Conservation (phyloP, 2,329 filamentous ascomycete genomes). For the Ambrosiella beaveri region DNA sequence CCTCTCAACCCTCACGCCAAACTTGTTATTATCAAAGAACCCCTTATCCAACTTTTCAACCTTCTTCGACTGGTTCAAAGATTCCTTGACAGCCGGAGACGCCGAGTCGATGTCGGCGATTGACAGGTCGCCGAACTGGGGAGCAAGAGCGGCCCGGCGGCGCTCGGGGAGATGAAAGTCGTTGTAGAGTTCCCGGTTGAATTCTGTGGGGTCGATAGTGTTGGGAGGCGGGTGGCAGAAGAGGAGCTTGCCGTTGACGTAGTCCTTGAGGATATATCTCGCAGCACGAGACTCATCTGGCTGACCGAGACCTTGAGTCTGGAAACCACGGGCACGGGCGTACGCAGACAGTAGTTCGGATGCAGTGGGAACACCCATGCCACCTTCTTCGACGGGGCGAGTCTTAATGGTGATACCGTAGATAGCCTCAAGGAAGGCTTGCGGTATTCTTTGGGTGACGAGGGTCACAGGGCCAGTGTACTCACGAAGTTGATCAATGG, state of each 20-base stretch:
- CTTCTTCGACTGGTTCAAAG: slow-evolving; percentile 48
- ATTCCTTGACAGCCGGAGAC: slow-evolving; percentile 14
- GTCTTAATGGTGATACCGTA: slow-evolving; percentile 84
- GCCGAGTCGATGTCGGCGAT: slow-evolving; percentile 21
- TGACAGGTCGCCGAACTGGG: slow-evolving; percentile 30
- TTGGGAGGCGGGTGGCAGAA: slow-evolving; percentile 76
- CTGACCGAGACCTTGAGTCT: slow-evolving; percentile 73
- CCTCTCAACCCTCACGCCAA: slow-evolving; percentile 49
- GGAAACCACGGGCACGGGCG: slow-evolving; percentile 75
- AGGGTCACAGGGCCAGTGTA: slow-evolving; percentile 74
- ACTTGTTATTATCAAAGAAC: slow-evolving; percentile 57
- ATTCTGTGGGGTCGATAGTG: slow-evolving; percentile 52
- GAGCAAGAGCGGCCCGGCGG: slow-evolving; percentile 47
- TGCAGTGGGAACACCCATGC: slow-evolving; percentile 69
- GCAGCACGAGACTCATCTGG: slow-evolving; percentile 89
- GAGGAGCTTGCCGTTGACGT: slow-evolving; percentile 87
- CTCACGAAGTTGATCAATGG: slow-evolving; percentile 90
- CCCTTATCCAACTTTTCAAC: slow-evolving; percentile 63
- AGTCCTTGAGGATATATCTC: slow-evolving; percentile 83
- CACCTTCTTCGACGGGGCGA: slow-evolving; percentile 74
- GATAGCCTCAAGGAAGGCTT: slow-evolving; percentile 74
- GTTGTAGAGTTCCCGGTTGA: slow-evolving; percentile 84
- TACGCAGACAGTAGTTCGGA: slow-evolving; percentile 76
- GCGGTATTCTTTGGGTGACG: slow-evolving; percentile 70
- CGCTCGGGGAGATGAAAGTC: slow-evolving; percentile 65